phyloP scores from a whole-genome alignment of 257 asterid species.

The Capsicum rhomboideum region DNA sequence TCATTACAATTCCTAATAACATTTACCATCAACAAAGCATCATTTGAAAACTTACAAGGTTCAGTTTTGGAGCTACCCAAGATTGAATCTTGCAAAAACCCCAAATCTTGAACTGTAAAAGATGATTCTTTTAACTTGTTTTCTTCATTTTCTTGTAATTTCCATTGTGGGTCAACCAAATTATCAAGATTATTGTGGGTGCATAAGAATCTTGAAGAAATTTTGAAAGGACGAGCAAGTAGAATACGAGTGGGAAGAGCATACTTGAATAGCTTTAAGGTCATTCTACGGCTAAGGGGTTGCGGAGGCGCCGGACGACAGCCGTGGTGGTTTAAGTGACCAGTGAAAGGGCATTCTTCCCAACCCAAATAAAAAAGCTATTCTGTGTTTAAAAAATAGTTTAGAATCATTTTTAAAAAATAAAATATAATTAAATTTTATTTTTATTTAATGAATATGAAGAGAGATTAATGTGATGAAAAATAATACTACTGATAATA shows the following conservation, averaged over 20 bases:
- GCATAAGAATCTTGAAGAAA: conserved; percentile 32
- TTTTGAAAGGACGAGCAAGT: conserved; percentile 11
- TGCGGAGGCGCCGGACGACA: not conserved
- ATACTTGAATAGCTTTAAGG: not conserved
- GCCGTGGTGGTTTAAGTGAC: not conserved
- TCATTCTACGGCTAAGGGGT: not conserved
- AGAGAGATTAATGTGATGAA: not conserved
- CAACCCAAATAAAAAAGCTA: too few relatives aligned
- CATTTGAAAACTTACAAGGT: conserved; percentile 37
- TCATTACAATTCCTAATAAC: conserved; percentile 37
- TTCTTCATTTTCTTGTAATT: conserved; percentile 13
- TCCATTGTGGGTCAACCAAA: conserved; percentile 15
- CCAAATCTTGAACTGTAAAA: conserved; percentile 43
- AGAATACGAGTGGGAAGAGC: not conserved
- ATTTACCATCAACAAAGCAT: conserved; percentile 37
- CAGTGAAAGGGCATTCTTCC: not conserved
- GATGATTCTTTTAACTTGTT: conserved; percentile 7
- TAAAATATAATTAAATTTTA: too few relatives aligned
- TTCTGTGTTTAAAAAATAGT: too few relatives aligned
- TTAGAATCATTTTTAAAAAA: too few relatives aligned
- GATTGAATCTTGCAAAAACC: conserved; percentile 41
- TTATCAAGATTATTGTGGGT: conserved; percentile 24
- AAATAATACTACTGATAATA: not conserved
- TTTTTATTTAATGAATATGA: not conserved
- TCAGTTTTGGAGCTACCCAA: conserved; percentile 21